Evolutionary conservation across 2,329 filamentous ascomycete species (phyloP), one percentile per base, ranked within the genome.

Genomic region (Talaromyces sp.): DNA sequence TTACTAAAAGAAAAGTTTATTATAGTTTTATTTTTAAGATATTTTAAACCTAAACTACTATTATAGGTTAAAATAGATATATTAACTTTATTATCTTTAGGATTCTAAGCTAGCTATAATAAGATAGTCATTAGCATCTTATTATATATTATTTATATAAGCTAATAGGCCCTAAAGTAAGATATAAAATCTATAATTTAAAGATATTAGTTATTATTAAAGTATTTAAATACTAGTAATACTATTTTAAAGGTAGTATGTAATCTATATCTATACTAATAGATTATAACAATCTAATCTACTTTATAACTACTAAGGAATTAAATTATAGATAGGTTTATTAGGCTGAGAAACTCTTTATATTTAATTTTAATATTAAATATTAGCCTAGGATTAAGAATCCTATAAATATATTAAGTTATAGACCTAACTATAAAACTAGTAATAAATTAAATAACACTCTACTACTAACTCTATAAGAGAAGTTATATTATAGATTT

Each of bases 351-450:
- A 56, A 56, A 17, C 5, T 34, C 2, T 34, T 56, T 34, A 19
- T 56, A 19, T 56, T 56, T 56, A 56, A 56, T 19, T 56, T 56
- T 56, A 56, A 31, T 56, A 56, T 56, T 56, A 56, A 56, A n/a
- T 19, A 56, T 29, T 56, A 22, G 11, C 11, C 27, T 56, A 56
- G 51, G 10, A n/a, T 4, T 34, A 56, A n/a, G 19, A 56, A 56
- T 36, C 15, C 17, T 34, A 34, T 36, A 31, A 8, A 56, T 56
- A 56, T 56, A 56, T 56, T 19, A 36, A 56, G 29, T 17, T 56
- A 36, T 19, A 56, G 51, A 34, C 17, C 27, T 31, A 19, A 56
- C n/a, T 56, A 56, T 56, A 36, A 34, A 36, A 56, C 3, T 34
- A 19, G 17, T 56, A 56, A 56, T 34, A 19, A 56, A 36, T 15